These are phyloP conservation scores for Penicillium flavigenum DNA, from an alignment of 495 filamentous ascomycete species.

Conservation along the genomic window DNA sequence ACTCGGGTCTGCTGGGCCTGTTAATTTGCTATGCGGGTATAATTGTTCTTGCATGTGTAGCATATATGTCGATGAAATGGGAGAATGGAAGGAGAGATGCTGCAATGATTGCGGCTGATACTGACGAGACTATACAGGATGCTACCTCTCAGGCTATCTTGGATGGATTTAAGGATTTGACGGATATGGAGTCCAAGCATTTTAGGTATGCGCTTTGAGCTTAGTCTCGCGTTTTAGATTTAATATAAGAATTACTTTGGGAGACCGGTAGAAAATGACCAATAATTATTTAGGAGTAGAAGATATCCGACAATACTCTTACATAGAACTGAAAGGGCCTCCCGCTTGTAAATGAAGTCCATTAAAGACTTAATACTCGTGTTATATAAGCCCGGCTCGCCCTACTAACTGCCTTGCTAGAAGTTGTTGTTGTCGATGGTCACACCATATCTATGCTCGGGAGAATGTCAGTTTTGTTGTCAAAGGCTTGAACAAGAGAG, in stretches of 20 bases:
- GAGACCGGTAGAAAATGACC: too few relatives aligned
- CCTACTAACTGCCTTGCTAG: too few relatives aligned
- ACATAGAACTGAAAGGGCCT: too few relatives aligned
- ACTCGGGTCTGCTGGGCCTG: slow-evolving; percentile 35
- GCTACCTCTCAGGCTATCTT: slow-evolving; percentile 27
- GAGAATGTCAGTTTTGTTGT: too few relatives aligned
- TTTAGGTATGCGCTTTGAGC: slow-evolving; percentile 43
- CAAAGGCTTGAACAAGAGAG: too few relatives aligned
- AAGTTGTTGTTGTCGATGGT: too few relatives aligned
- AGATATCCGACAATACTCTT: too few relatives aligned
- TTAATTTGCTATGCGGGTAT: slow-evolving; percentile 38
- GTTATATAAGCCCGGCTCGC: too few relatives aligned
- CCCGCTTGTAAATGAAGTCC: too few relatives aligned
- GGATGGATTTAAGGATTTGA: slow-evolving; percentile 48
- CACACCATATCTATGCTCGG: too few relatives aligned
- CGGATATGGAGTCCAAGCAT: slow-evolving; percentile 46
- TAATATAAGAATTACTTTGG: neutral
- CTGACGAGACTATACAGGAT: slow-evolving; percentile 17
- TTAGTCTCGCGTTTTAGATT: neutral
- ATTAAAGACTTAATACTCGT: too few relatives aligned
- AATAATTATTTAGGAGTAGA: too few relatives aligned
- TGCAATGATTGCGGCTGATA: slow-evolving; percentile 17
- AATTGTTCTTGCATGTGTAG: slow-evolving; percentile 26
- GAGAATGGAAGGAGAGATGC: slow-evolving; percentile 30
- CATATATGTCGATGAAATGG: slow-evolving; percentile 31